Evolutionary conservation across 2,329 filamentous ascomycete genomes (phyloP).

Genomic region (Aspergillus glaucus): DNA sequence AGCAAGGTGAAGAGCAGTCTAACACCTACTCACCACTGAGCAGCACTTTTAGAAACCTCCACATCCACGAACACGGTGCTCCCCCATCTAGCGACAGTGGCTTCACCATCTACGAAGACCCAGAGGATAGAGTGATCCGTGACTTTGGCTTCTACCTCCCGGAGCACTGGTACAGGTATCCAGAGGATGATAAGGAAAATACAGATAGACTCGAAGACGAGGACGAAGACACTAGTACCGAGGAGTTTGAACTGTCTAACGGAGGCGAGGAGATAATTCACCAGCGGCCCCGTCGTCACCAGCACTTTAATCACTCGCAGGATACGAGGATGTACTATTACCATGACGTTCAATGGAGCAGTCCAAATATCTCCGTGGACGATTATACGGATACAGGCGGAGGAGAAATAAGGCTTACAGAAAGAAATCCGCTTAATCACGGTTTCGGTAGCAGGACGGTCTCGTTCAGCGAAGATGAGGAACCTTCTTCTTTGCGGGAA

Average conservation of each 20-base stretch:
- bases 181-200: conserved; percentile 17
- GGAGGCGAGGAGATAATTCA: not conserved
- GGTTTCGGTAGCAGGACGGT: no score
- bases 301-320: no score
- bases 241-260: not conserved
- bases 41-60: not conserved
- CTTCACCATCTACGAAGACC: conserved; percentile 17
- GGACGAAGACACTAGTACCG: not conserved
- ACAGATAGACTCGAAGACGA: not conserved
- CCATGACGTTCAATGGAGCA: no score
- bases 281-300: not conserved
- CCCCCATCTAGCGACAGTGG: not conserved
- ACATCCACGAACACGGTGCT: not conserved
- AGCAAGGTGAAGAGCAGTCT: not conserved
- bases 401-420: no score
- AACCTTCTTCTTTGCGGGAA: no score
- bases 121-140: conserved; percentile 6
- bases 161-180: conserved; percentile 1
- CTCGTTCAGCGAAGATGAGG: no score
- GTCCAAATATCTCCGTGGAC: no score
- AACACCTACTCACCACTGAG: not conserved
- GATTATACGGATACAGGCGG: no score
- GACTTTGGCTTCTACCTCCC: not conserved
- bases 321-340: no score
- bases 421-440: no score